These are phyloP conservation scores for Macadamia tetraphylla DNA, from an alignment of 164 flowering plant species.

Conservation along the genomic window DNA sequence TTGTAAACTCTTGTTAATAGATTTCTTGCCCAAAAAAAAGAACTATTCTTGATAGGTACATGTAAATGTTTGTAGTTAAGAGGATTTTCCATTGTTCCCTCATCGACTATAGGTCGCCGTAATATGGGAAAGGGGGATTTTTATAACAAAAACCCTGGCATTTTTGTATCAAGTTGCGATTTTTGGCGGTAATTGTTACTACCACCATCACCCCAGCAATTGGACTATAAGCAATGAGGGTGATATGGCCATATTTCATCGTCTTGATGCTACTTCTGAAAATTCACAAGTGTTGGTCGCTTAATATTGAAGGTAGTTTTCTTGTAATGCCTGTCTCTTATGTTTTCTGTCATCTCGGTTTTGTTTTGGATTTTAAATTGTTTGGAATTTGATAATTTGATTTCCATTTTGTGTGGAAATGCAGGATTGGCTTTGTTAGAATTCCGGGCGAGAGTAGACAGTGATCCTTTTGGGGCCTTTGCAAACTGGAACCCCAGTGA, in stretches of 20 bases:
- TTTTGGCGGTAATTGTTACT: not conserved
- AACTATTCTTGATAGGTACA: no score
- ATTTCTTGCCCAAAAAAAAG: no score
- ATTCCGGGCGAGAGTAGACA: constrained; percentile 43
- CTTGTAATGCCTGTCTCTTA: not conserved
- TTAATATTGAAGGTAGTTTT: constrained; percentile 63
- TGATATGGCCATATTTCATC: constrained; percentile 36
- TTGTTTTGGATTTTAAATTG: not conserved
- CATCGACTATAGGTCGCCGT: not conserved
- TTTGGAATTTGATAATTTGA: not conserved
- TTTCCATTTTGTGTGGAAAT: constrained; percentile 12
- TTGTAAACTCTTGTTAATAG: not conserved
- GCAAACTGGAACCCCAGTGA: constrained; percentile 65
- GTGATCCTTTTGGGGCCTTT: constrained; percentile 63
- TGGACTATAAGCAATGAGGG: constrained; percentile 46
- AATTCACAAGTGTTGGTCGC: constrained; percentile 31
- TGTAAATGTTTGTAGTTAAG: no score
- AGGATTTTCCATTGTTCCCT: no score
- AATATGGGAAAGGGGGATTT: not conserved
- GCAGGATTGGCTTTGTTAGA: constrained; percentile 67
- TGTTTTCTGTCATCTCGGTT: not conserved
- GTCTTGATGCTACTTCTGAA: constrained; percentile 28
- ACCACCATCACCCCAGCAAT: not conserved
- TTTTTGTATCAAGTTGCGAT: not conserved
- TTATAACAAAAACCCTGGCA: not conserved